Evolutionary conservation across 1,284 basidiomycete genomes (phyloP), one percentile per base, ranked within the genome.

Genomic region (Lignosus rhinocerotis): DNA sequence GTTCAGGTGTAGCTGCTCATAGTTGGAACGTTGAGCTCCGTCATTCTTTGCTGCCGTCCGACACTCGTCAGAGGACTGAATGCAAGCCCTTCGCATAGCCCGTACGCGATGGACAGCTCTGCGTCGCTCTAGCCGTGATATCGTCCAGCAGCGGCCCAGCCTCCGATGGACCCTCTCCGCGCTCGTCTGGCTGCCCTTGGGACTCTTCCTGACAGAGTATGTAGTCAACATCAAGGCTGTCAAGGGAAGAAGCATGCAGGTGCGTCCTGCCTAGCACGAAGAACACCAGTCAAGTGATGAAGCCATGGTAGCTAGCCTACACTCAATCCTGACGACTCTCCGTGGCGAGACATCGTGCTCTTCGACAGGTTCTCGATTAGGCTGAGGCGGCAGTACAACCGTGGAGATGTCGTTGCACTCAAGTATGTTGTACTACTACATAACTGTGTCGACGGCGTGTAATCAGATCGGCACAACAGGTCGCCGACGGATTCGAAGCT

Each of bases 241-340:
- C 30, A 77, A 75, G 12, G 89, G 89, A 1, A 75, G 82, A 49
- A 90, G 88, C 66, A 92, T 92, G 89, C 87, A 90, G 86, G 89
- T 87, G 63, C 55, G 77, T 63, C 49, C 47, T 17, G 31, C 48
- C 12, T 16, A 31, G 58, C 19, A n/a, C 9, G 11, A 11, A 38
- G 45, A 61, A 16, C 59, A 33, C 9, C 32, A 30, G 21, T 36
- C 30, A 32, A 30, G 17, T 38, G 42, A 41, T 42, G 42, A n/a
- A 51, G 34, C 52, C 34, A 39, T 36, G 63, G 60, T 61, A 81
- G 77, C 68, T 77, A 92, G 89, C 89, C 90, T 46, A 90, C 87
- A 32, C 76, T 92, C 54, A 92, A 92, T 67, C 90, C 89, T 34
- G 84, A 90, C 66, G 78, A 78, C 7, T 90, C 87, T 9, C 46